Conservation (phyloP, 2,329 filamentous ascomycete genomes). For the Pseudocercospora fijiensis region DNA sequence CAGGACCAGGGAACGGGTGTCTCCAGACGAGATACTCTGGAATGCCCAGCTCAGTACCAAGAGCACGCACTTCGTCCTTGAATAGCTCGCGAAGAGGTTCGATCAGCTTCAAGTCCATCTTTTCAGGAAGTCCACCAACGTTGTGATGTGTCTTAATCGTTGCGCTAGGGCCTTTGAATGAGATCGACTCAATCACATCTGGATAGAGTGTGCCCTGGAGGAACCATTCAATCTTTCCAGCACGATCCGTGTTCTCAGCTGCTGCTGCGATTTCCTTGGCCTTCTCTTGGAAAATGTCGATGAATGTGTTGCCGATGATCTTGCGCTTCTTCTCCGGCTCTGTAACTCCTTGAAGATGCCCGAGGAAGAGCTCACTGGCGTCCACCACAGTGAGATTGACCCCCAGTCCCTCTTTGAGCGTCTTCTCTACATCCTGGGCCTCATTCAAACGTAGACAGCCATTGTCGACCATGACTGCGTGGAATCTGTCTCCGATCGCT, state of each 20-base stretch:
- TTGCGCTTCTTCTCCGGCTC: conserved; percentile 86
- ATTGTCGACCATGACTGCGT: conserved; percentile 82
- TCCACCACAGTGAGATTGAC: conserved; percentile 91
- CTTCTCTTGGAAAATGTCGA: conserved; percentile 79
- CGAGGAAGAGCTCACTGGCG: conserved; percentile 73
- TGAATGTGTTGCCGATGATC: conserved; percentile 80
- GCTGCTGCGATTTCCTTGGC: conserved; percentile 71
- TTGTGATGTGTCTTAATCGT: conserved; percentile 77
- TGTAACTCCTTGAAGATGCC: conserved; percentile 68
- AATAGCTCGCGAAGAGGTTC: conserved; percentile 78
- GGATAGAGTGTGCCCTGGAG: conserved; percentile 84
- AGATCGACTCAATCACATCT: conserved; percentile 69
- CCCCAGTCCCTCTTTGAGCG: conserved; percentile 72
- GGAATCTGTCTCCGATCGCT: conserved; percentile 81
- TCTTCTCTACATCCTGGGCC: conserved; percentile 76
- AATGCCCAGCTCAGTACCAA: conserved; percentile 70
- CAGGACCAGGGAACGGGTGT: conserved; percentile 74
- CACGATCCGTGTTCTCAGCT: conserved; percentile 63
- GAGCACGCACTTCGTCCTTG: conserved; percentile 75
- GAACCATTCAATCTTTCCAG: conserved; percentile 81
- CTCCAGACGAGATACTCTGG: conserved; percentile 73
- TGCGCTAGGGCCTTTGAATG: conserved; percentile 68
- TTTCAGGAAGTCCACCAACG: conserved; percentile 65
- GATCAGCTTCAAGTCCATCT: conserved; percentile 67
- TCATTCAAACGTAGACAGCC: conserved; percentile 85